Evolutionary conservation across 495 filamentous ascomycete genomes (phyloP), one percentile per base, ranked within the genome.

Genomic region (Acidomyces sp.): DNA sequence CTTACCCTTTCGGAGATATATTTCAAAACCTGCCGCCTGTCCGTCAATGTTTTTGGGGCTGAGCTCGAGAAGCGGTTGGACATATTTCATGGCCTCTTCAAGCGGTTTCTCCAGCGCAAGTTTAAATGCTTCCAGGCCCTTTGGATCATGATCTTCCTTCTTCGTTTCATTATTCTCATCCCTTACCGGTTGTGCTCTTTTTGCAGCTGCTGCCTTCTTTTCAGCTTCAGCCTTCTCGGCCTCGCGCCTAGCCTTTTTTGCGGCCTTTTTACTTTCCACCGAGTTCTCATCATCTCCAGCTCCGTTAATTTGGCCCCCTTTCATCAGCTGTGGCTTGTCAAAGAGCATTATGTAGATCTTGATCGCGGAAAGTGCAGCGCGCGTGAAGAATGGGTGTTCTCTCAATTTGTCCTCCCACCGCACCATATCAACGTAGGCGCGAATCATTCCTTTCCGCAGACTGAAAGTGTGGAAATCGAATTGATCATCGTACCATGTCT

Each of bases 381-480:
- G 69, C 5, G 80, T 72, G 61, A 82, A 99, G 68, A 93, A 93
- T 6, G 90, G 88, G 54, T 99, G 90, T 44, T 87, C 81, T 18
- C 87, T 75, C 24, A 96, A 61, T 39, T 72, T 69, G 51, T 99
- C 87, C 53, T 96, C 88, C 90, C 90, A 99, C 44, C 82, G 75
- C 18, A 96, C 66, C 85, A 96, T 93, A 46, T 94, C 85, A 15
- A 96, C 67, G 54, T 99, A 99, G 0, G 92, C 84, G 33, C 90
- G 67, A 43, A 96, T 82, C 68, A 93, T 88, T 4, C 92, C 90
- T 61, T 96, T 96, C 7, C 87, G 70, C 5, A 96, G 66, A 6
- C 87, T 95, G 63, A 96, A 99, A 59, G 75, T 82, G 64, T 99
- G 90, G 68, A 99, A 99, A 56, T 99, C 90, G 52, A 94, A 95